Conservation (phyloP, 2,329 filamentous ascomycete species). For the Raffaelea arxii region DNA sequence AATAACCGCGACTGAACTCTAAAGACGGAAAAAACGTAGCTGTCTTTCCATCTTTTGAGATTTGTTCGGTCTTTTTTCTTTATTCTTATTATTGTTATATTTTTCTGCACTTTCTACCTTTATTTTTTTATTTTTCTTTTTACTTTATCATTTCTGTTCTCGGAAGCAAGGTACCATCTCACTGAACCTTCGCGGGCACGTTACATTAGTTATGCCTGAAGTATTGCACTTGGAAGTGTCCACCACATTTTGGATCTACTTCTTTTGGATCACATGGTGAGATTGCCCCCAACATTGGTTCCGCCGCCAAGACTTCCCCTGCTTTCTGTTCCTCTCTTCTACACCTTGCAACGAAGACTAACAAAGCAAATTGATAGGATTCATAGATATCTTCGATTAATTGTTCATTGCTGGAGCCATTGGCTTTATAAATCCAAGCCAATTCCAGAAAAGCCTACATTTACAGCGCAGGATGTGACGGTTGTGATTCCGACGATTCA, state of each 20-base stretch:
- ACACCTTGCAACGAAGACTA: no score
- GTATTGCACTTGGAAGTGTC: slow-evolving; percentile 26
- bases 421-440: slow-evolving; percentile 81
- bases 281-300: not conserved
- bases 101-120: no score
- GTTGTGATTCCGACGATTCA: slow-evolving; percentile 92
- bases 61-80: no score
- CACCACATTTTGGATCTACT: slow-evolving; percentile 35
- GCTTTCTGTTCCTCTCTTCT: not conserved
- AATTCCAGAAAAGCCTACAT: slow-evolving; percentile 69
- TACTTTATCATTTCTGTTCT: no score
- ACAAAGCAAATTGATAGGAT: no score
- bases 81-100: no score
- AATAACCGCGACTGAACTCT: no score
- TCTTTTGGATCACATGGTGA: slow-evolving; percentile 35
- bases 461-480: slow-evolving; percentile 76
- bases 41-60: no score
- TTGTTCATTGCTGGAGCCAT: slow-evolving; percentile 78
- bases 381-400: slow-evolving; percentile 76
- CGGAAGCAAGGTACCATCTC: no score
- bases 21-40: no score
- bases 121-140: no score
- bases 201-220: slow-evolving; percentile 2
- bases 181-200: no score
- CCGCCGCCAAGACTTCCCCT: not conserved